Conservation (phyloP, 345 rosid species). For the Zanthoxylum bungeanum region DNA sequence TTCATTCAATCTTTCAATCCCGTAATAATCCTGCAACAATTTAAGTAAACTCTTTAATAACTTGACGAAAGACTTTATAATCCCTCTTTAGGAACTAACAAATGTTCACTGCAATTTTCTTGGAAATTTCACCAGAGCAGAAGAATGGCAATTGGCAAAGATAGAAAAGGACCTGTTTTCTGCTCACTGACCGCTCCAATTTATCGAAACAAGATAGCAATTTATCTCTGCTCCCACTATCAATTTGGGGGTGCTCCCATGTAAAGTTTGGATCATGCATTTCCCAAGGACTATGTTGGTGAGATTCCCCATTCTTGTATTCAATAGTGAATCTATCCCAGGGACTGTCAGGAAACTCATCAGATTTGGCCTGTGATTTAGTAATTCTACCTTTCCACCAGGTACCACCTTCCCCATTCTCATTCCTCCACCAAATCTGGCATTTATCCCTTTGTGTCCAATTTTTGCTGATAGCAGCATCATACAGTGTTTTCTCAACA, state of each 20-base stretch:
- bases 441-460: conserved; percentile 76
- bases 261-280: conserved; percentile 58
- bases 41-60: conserved; percentile 1
- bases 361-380: conserved; percentile 52
- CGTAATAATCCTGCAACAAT: conserved; percentile 70
- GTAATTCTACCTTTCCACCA: conserved; percentile 89
- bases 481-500: conserved; percentile 82
- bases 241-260: conserved; percentile 64
- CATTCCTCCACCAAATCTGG: conserved; percentile 88
- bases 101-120: not conserved
- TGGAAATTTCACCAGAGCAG: not conserved
- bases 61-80: conserved; percentile 2
- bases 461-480: conserved; percentile 59
- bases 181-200: conserved; percentile 54
- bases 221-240: conserved; percentile 39
- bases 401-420: conserved; percentile 58
- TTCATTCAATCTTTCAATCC: conserved; percentile 70
- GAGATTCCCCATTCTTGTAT: conserved; percentile 54
- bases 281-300: conserved; percentile 91
- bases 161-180: conserved; percentile 46
- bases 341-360: conserved; percentile 82
- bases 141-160: not conserved
- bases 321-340: conserved; percentile 75
- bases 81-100: not conserved
- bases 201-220: conserved; percentile 53